These are phyloP conservation scores for Alopecurus myosuroides DNA, from an alignment of 176 grass and related monocot species.

Conservation along the genomic window DNA sequence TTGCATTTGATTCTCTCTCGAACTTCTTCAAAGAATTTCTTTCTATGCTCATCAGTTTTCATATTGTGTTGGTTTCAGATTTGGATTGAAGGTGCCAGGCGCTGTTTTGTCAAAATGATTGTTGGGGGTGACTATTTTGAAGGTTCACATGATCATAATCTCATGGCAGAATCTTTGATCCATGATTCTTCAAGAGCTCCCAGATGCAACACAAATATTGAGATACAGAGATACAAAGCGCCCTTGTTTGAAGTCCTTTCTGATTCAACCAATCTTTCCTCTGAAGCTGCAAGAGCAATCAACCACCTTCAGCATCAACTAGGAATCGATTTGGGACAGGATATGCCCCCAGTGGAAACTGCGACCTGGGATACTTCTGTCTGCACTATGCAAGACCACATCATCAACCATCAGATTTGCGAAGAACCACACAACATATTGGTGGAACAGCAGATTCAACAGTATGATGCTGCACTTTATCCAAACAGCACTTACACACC, in stretches of 20 bases:
- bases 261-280: slow-evolving; percentile 18
- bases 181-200: slow-evolving; percentile 39
- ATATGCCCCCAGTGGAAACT: slow-evolving; percentile 29
- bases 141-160: slow-evolving; percentile 30
- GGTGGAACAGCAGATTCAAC: slow-evolving; percentile 36
- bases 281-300: slow-evolving; percentile 33
- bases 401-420: slow-evolving; percentile 32
- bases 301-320: slow-evolving; percentile 42
- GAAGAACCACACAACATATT: slow-evolving; percentile 38
- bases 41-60: slow-evolving; percentile 24
- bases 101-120: slow-evolving; percentile 46
- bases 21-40: slow-evolving; percentile 22
- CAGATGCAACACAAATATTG: slow-evolving; percentile 12
- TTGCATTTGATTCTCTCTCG: slow-evolving; percentile 19
- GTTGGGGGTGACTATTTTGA: slow-evolving; percentile 50
- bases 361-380: slow-evolving; percentile 50
- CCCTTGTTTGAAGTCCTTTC: slow-evolving; percentile 48
- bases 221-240: slow-evolving; percentile 31
- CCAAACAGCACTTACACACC: slow-evolving; percentile 38
- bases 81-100: slow-evolving; percentile 18
- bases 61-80: slow-evolving; percentile 30
- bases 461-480: slow-evolving; percentile 33
- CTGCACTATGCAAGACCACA: slow-evolving; percentile 38
- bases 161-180: slow-evolving; percentile 55
- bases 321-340: slow-evolving; percentile 51